Base-by-base conservation (phyloP, 768 basidiomycete species). In the Mycena pura region DNA sequence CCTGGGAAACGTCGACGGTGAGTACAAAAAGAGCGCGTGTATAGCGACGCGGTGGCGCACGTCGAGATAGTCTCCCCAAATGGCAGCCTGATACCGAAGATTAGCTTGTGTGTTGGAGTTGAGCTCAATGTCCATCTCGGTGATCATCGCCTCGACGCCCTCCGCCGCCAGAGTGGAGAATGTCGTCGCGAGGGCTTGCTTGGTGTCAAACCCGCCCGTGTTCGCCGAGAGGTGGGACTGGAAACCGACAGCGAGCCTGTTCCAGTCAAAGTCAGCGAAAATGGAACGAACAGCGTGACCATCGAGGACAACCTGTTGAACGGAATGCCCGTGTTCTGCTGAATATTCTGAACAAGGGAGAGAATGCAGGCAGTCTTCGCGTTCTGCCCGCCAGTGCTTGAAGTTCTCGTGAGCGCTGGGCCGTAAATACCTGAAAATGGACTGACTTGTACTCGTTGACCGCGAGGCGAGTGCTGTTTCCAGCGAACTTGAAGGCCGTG, bases 21-120 rank as follows among this genome's bases (percentile, higher is more conserved):
- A 21, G 31, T 9, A n/a, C 3, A 9, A 54, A 29, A 21, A 13
- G n/a, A 27, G 13, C 10, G 15, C 9, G 27, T 9, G 50, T 5
- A 51, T 5, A 49, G 40, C 13, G 29, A 29, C n/a, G 22, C 3
- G 32, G 5, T 24, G 21, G 55, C 60, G 31, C n/a, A 56, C 60
- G 24, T 63, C 61, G 19, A 63, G 47, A 41, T 63, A 63, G 38
- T 63, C 61, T 29, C 61, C 61, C 61, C 61, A 63, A 29, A 63
- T 63, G 2, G 61, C 61, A 22, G 61, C 61, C 49, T 63, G 55
- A 28, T 63, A 63, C 10, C 61, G 61, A 21, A 57, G 61, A 29
- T 57, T 27, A 10, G 54, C 47, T 1, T 22, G 10, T 7, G 31
- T n/a, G 55, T 57, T 25, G 13, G 31, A 6, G 40, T 32, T 39